A percentile compares a stretch with the other conserved stretches of the same genome.
phyloP scores from a whole-genome alignment of 768 basidiomycete species.

The Lactarius indigo region DNA sequence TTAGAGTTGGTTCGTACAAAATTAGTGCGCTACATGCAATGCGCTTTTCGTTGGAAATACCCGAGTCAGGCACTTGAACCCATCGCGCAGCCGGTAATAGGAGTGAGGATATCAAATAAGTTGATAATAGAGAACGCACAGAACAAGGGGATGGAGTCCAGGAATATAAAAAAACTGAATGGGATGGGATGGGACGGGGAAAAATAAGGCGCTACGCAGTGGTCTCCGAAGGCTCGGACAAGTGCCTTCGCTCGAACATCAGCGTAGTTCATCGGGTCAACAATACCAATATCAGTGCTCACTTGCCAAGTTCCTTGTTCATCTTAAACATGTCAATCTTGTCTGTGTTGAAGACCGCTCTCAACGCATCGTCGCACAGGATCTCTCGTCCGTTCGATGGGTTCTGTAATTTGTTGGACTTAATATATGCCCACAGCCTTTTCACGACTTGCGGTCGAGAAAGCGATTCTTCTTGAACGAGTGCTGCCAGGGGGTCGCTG shows the following conservation, averaged over 20 bases:
- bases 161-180: conserved; percentile 1
- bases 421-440: conserved; percentile 87
- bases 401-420: conserved; percentile 77
- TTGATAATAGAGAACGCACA: conserved; percentile 3
- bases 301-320: conserved; percentile 89
- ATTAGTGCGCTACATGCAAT: conserved; percentile 21
- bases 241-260: conserved; percentile 14
- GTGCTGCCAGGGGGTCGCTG: conserved; percentile 69
- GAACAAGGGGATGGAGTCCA: not conserved
- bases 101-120: conserved; percentile 21
- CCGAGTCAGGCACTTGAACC: not conserved
- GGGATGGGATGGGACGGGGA: not conserved
- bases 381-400: conserved; percentile 82
- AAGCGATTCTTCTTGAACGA: conserved; percentile 63
- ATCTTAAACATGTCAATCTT: conserved; percentile 92
- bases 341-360: conserved; percentile 73
- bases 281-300: conserved; percentile 26
- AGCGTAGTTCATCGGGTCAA: not conserved
- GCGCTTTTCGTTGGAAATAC: conserved; percentile 8
- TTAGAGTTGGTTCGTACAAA: conserved; percentile 19
- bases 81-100: conserved; percentile 12
- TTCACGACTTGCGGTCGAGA: conserved; percentile 92
- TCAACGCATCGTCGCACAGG: conserved; percentile 69
- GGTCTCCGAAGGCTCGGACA: conserved; percentile 23
- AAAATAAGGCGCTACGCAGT: conserved; percentile 13